Percentiles rank a stretch among this genome's conserved stretches.
These are phyloP conservation scores for Penicillium robsamsonii DNA, from an alignment of 495 filamentous ascomycete genomes.

Conservation along the genomic window DNA sequence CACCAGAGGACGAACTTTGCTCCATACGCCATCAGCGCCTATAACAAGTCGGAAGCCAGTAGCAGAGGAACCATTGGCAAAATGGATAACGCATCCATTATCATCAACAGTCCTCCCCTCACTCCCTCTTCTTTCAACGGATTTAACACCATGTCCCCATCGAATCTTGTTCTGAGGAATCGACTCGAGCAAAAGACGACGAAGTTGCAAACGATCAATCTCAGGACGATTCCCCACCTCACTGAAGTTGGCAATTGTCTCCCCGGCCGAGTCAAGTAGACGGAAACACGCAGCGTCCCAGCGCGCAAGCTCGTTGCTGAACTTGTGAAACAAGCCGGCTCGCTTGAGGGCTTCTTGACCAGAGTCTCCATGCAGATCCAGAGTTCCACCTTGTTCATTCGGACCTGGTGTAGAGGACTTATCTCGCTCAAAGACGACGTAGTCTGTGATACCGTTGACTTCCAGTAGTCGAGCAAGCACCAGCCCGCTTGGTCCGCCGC, in stretches of 20 bases:
- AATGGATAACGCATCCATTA: not conserved
- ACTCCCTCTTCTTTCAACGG: not conserved
- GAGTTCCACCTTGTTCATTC: slow-evolving; percentile 45
- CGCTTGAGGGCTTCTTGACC: slow-evolving; percentile 52
- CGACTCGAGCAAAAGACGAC: slow-evolving; percentile 44
- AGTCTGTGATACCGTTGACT: slow-evolving; percentile 34
- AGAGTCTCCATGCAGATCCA: slow-evolving; percentile 48
- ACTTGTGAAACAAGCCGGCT: slow-evolving; percentile 48
- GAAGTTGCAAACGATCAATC: slow-evolving; percentile 42
- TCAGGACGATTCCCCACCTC: slow-evolving; percentile 24
- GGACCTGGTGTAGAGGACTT: slow-evolving; percentile 16
- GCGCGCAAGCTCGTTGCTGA: slow-evolving; percentile 36
- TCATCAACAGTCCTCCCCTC: not conserved
- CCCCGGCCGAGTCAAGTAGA: slow-evolving; percentile 11
- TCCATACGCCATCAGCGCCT: slow-evolving; percentile 61
- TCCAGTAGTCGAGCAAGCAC: slow-evolving; percentile 53
- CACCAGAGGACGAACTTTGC: slow-evolving; percentile 43
- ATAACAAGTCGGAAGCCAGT: slow-evolving; percentile 37
- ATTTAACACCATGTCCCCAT: slow-evolving; percentile 33
- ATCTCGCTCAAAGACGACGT: slow-evolving; percentile 52
- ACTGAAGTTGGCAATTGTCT: slow-evolving; percentile 7
- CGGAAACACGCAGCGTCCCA: slow-evolving; percentile 40
- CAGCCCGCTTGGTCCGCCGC: slow-evolving; percentile 53
- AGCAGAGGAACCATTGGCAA: slow-evolving; percentile 14
- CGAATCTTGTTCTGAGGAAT: slow-evolving; percentile 36